Percentiles rank a stretch among this genome's conserved stretches.
Conservation (phyloP, 345 rosid species). For the rapeseed (Brassica napus) region Da-Ae NC_063438.1:5321001-5321500, state of each 20-base stretch:
- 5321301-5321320: neutral
- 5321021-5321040: neutral
- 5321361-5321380: neutral
- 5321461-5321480: neutral
- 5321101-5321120: neutral
- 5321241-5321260: neutral
- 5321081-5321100: neutral
- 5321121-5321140: neutral
- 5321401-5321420: constrained; percentile 13
- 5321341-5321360: neutral
- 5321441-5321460: constrained; percentile 6
- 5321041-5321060: neutral
- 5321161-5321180: neutral
- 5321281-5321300: neutral
- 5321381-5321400: neutral
- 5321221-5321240: neutral
- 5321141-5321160: neutral
- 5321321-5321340: neutral
- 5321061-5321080: neutral
- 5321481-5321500: too few relatives aligned
- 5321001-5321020: too few relatives aligned
- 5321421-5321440: neutral
- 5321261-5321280: neutral
- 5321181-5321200: too few relatives aligned
- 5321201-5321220: neutral